These are phyloP conservation scores for Eragrostis curvula DNA, from an alignment of 176 grass and related monocot genomes.

Conservation along the genomic window DNA sequence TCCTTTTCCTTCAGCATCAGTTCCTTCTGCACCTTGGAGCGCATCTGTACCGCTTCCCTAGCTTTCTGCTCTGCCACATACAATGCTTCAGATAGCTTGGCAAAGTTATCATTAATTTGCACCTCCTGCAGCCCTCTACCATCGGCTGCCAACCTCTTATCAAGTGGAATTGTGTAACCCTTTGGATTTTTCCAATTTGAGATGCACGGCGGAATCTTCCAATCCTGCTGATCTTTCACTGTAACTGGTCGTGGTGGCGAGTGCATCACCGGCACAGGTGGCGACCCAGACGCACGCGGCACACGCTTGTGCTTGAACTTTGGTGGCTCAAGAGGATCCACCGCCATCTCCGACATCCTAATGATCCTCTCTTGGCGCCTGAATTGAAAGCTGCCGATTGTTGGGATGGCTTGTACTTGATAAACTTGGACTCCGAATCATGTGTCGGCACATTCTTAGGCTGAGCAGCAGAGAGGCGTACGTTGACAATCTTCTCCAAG, in stretches of 20 bases:
- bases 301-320: slow-evolving; percentile 99
- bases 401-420: slow-evolving; percentile 98
- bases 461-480: slow-evolving; percentile 84
- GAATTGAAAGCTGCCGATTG: slow-evolving; percentile 96
- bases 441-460: slow-evolving; percentile 90
- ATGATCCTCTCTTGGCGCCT: slow-evolving; percentile 96
- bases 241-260: slow-evolving; percentile 93
- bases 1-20: slow-evolving; percentile 92
- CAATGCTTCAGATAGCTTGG: slow-evolving; percentile 86
- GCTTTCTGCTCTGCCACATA: slow-evolving; percentile 99
- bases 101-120: slow-evolving; percentile 98
- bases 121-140: slow-evolving; percentile 94
- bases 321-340: slow-evolving; percentile 90
- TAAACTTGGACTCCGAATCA: slow-evolving; percentile 87
- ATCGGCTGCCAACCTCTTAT: slow-evolving; percentile 92
- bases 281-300: slow-evolving; percentile 74
- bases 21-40: slow-evolving; percentile 95
- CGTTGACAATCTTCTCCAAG: slow-evolving; percentile 92
- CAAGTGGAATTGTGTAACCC: slow-evolving; percentile 95
- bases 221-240: slow-evolving; percentile 97
- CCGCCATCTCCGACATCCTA: slow-evolving; percentile 77
- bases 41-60: slow-evolving; percentile 89
- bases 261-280: slow-evolving; percentile 91
- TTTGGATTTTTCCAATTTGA: slow-evolving; percentile 99
- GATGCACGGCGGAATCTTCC: slow-evolving; percentile 99